These are phyloP conservation scores for Gracilariopsis chorda DNA, from an alignment of 23 red algal genomes.

Conservation along the genomic window DNA sequence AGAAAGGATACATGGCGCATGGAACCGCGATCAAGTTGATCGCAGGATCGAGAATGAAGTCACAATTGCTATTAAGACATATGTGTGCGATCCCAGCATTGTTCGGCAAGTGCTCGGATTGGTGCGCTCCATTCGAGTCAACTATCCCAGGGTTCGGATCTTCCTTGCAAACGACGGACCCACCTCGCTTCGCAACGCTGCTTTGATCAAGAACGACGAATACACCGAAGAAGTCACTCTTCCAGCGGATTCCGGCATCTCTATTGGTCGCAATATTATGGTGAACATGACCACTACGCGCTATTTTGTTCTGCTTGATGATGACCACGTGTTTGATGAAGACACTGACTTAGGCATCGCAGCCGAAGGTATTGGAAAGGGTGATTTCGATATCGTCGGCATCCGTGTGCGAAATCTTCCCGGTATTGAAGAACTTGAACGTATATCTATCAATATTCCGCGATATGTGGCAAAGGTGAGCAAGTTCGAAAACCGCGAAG, in stretches of 20 bases:
- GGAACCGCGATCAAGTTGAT: conserved; percentile 49
- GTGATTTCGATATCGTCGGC: conserved; percentile 48
- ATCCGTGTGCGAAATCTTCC: conserved; percentile 50
- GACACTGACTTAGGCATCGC: neutral
- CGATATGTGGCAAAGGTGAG: conserved; percentile 43
- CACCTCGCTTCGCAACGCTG: neutral
- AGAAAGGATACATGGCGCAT: conserved; percentile 28
- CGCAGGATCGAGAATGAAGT: conserved; percentile 36
- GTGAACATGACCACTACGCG: conserved; percentile 44
- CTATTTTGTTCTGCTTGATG: conserved; percentile 42
- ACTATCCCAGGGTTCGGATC: conserved; percentile 23
- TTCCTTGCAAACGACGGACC: conserved; percentile 56
- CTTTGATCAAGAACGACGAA: neutral
- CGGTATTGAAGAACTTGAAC: conserved; percentile 43
- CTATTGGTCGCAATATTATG: conserved; percentile 27
- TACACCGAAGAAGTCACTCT: conserved; percentile 20
- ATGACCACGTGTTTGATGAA: conserved; percentile 39
- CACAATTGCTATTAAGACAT: conserved; percentile 49
- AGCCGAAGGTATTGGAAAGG: neutral
- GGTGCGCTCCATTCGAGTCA: conserved; percentile 7
- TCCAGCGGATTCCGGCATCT: conserved; percentile 38
- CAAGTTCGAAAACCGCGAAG: conserved; percentile 27
- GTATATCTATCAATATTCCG: conserved; percentile 20
- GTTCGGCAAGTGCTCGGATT: neutral
- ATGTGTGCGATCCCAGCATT: conserved; percentile 37